Conservation (phyloP, 306 rosid genomes). For the Cucumis hystrix region DNA sequence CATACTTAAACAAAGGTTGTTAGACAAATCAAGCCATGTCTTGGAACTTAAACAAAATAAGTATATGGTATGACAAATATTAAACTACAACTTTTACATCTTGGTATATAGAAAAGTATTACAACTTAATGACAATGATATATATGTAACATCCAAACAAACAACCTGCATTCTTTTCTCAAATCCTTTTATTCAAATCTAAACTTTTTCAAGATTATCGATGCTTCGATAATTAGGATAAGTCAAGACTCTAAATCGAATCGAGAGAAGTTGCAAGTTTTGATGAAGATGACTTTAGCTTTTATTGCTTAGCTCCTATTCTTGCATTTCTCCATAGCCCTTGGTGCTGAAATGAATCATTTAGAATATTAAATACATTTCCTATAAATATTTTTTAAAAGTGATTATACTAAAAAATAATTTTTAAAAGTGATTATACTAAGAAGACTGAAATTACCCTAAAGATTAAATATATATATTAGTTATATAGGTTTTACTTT, state of each 20-base stretch:
- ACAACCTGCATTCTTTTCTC: not conserved
- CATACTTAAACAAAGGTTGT: not conserved
- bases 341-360: constrained; percentile 50
- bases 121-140: not conserved
- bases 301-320: constrained; percentile 44
- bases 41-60: constrained; percentile 7
- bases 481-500: too few relatives aligned
- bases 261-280: constrained; percentile 22
- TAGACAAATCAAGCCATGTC: constrained; percentile 2
- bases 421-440: not conserved
- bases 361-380: too few relatives aligned
- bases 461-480: too few relatives aligned
- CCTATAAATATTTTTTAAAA: not conserved
- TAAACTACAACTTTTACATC: constrained; percentile 8
- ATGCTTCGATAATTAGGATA: not conserved
- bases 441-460: not conserved
- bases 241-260: constrained; percentile 2
- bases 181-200: not conserved
- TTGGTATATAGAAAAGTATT: not conserved
- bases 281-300: constrained; percentile 4
- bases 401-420: not conserved
- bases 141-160: not conserved
- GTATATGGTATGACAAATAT: constrained; percentile 22
- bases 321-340: constrained; percentile 87
- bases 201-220: constrained; percentile 27